These are phyloP conservation scores for Talaromyces pinophilus DNA, from an alignment of 2,329 filamentous ascomycete species.

Conservation along the genomic window DNA sequence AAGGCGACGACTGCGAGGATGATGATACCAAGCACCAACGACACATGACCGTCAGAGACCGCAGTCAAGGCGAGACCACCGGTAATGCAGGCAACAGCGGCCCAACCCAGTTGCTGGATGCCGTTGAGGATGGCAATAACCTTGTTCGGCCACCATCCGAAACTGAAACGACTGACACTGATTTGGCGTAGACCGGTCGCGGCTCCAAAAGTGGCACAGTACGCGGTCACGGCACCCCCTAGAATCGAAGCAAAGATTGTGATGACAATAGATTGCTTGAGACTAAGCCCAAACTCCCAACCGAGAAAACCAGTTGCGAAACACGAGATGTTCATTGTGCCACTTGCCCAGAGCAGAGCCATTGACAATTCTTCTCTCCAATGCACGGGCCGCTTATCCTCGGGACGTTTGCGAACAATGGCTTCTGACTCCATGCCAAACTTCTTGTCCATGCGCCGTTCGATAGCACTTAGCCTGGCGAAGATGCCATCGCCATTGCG, in stretches of 20 bases:
- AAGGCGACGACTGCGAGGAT: slow-evolving; percentile 34
- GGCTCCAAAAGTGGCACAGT: slow-evolving; percentile 54
- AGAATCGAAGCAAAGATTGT: slow-evolving; percentile 52
- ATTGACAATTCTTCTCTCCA: slow-evolving; percentile 51
- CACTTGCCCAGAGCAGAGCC: slow-evolving; percentile 56
- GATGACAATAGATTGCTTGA: slow-evolving; percentile 49
- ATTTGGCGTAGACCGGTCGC: slow-evolving; percentile 55
- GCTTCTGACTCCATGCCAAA: slow-evolving; percentile 54
- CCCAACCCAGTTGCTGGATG: slow-evolving; percentile 38
- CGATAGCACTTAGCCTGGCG: slow-evolving; percentile 40
- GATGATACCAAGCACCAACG: slow-evolving; percentile 30
- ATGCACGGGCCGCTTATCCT: slow-evolving; percentile 39
- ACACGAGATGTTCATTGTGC: slow-evolving; percentile 55
- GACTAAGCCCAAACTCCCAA: slow-evolving; percentile 50
- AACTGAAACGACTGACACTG: slow-evolving; percentile 52
- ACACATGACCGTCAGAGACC: slow-evolving; percentile 37
- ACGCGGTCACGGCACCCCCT: slow-evolving; percentile 48
- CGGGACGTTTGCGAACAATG: slow-evolving; percentile 49
- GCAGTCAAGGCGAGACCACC: slow-evolving; percentile 37
- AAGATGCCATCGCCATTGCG: slow-evolving; percentile 22
- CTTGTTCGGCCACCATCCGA: slow-evolving; percentile 56
- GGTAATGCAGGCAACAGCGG: slow-evolving; percentile 35
- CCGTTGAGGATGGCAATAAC: slow-evolving; percentile 49
- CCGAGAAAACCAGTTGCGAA: slow-evolving; percentile 57
- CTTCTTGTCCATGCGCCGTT: slow-evolving; percentile 49